These are phyloP conservation scores for Tubosaeta brunneosetosa DNA, from an alignment of 768 basidiomycete species.

Conservation along the genomic window DNA sequence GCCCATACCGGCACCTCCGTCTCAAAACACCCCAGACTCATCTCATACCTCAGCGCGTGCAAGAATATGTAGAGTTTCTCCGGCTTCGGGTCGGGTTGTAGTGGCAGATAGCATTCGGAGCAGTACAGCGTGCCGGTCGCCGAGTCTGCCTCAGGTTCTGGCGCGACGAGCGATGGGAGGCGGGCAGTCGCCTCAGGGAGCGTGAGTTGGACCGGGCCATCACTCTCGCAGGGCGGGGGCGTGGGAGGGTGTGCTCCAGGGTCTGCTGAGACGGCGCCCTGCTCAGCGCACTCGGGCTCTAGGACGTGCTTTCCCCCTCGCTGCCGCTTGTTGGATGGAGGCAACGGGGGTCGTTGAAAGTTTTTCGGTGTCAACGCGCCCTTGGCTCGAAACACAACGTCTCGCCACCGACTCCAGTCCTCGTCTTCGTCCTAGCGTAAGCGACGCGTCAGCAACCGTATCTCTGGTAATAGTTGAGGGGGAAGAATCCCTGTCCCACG, in stretches of 20 bases:
- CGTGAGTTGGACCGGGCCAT: constrained; percentile 30
- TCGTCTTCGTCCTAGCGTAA: constrained; percentile 69
- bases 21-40: constrained; percentile 76
- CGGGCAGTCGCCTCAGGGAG: constrained; percentile 46
- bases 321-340: constrained; percentile 56
- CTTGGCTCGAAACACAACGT: constrained; percentile 77
- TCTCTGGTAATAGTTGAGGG: too few species aligned
- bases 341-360: constrained; percentile 35
- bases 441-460: constrained; percentile 1
- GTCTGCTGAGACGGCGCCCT: neutral
- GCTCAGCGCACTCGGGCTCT: constrained; percentile 6
- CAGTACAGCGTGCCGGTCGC: constrained; percentile 63
- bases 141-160: constrained; percentile 30
- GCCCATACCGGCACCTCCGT: constrained; percentile 92
- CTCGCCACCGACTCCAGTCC: constrained; percentile 86
- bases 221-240: neutral
- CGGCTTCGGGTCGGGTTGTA: constrained; percentile 90
- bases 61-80: constrained; percentile 93
- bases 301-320: constrained; percentile 43
- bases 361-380: constrained; percentile 43
- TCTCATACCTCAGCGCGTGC: constrained; percentile 84
- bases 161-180: constrained; percentile 20
- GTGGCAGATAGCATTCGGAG: constrained; percentile 84
- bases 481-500: neutral
- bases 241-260: neutral